Percentiles rank a stretch among this genome's conserved stretches.
Evolutionary conservation across 106 monocot genomes (phyloP).

Genomic region (Phalaenopsis aphrodite): DNA sequence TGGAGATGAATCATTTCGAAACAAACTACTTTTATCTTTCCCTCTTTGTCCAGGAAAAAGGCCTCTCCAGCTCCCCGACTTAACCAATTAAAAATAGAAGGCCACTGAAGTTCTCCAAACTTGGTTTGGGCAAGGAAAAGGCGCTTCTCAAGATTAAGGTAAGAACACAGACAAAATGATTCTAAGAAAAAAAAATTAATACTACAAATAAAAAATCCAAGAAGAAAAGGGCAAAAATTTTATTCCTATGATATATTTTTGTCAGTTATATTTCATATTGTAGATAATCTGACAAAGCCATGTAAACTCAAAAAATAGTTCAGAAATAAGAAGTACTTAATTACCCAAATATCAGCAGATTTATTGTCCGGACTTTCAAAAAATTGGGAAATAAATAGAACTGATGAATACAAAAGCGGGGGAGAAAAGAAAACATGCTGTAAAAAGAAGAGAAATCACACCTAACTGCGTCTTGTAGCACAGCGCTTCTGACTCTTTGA

Average conservation of each 20-base stretch:
- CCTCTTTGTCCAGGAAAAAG: background rate
- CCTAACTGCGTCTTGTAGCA: slow-evolving; percentile 48
- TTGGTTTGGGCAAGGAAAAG: background rate
- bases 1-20: no score
- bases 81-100: background rate
- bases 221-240: background rate
- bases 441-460: slow-evolving; percentile 11
- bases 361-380: background rate
- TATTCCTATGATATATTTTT: background rate
- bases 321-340: background rate
- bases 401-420: background rate
- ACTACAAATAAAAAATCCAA: no score
- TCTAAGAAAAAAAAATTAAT: background rate
- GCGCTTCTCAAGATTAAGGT: background rate
- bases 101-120: background rate
- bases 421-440: background rate
- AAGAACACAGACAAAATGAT: background rate
- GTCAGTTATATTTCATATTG: background rate
- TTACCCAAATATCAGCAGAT: background rate
- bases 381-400: background rate
- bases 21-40: no score
- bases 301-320: background rate
- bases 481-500: slow-evolving; percentile 32
- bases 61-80: background rate
- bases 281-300: background rate